Conservation (phyloP, 176 grass and related monocot species). For the Eremochloa ophiuroides region DNA sequence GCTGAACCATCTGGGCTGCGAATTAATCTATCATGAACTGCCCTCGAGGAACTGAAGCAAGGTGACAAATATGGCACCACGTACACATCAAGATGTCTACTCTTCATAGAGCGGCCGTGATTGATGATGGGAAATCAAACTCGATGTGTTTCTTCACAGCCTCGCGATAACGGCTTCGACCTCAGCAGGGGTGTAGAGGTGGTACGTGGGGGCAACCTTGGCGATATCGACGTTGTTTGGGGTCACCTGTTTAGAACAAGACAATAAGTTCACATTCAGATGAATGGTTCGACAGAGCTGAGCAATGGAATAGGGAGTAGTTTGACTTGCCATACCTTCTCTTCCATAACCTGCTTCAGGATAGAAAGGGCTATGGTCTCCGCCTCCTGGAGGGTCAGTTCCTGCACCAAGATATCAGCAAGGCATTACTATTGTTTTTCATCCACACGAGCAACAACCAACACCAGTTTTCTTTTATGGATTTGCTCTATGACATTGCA, state of each 20-base stretch:
- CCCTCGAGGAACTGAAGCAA: neutral
- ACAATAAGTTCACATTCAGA: neutral
- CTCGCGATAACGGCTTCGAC: constrained; percentile 67
- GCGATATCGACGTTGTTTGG: constrained; percentile 81
- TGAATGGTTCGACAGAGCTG: neutral
- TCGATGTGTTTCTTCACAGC: constrained; percentile 39
- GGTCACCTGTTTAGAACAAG: constrained; percentile 49
- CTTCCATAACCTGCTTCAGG: constrained; percentile 95
- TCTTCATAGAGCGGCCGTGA: neutral
- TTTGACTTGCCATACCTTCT: constrained; percentile 51
- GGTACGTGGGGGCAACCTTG: constrained; percentile 66
- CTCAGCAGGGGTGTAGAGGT: constrained; percentile 73
- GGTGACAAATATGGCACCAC: neutral
- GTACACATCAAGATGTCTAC: neutral
- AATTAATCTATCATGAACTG: constrained; percentile 7
- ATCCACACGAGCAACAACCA: neutral
- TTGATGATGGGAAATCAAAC: neutral
- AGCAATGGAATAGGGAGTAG: neutral
- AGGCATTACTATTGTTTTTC: neutral
- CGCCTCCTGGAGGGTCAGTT: constrained; percentile 75
- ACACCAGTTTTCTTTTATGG: neutral
- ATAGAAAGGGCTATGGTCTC: constrained; percentile 93
- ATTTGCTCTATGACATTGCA: neutral
- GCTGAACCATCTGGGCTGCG: neutral
- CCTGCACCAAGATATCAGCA: constrained; percentile 37